phyloP scores from a whole-genome alignment of 768 basidiomycete species.

The Cystobasidiopsis lactophilus region DNA sequence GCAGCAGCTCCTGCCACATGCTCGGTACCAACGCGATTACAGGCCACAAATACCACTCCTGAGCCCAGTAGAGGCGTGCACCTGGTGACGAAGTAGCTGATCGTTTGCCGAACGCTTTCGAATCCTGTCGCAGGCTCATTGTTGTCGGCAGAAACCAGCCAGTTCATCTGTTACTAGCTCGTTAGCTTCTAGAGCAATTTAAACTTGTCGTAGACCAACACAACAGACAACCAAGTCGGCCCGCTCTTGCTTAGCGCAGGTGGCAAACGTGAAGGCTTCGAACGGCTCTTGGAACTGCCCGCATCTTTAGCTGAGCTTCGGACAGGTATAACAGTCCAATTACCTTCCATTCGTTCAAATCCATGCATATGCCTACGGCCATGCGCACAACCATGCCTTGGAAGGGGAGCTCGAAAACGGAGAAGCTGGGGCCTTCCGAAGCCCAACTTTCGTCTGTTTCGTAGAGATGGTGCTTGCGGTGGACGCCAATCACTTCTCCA shows the following conservation, averaged over 20 bases:
- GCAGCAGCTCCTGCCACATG: slow-evolving; percentile 5
- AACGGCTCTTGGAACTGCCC: slow-evolving; percentile 12
- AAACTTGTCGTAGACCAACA: slow-evolving; percentile 7
- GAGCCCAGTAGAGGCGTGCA: slow-evolving; percentile 10
- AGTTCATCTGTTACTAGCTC: not conserved
- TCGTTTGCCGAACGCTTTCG: slow-evolving; percentile 4
- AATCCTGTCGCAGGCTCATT: slow-evolving; percentile 1
- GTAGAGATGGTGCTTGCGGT: slow-evolving; percentile 18
- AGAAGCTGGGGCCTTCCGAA: slow-evolving; percentile 4
- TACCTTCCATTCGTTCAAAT: slow-evolving; percentile 5
- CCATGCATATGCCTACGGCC: slow-evolving; percentile 17
- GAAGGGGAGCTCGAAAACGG: slow-evolving; percentile 5
- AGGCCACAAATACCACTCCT: slow-evolving; percentile 10
- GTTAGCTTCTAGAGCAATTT: not conserved
- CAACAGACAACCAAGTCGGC: slow-evolving; percentile 10
- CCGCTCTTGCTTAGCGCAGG: not conserved
- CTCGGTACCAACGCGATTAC: slow-evolving; percentile 16
- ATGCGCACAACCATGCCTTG: slow-evolving; percentile 1
- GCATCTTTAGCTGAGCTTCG: slow-evolving; percentile 3
- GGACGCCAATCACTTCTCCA: not conserved
- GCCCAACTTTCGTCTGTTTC: slow-evolving; percentile 18
- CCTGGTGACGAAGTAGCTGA: slow-evolving; percentile 15
- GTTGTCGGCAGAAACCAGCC: not conserved
- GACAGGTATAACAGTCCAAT: not conserved
- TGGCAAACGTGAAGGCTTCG: slow-evolving; percentile 10